Base-by-base conservation (phyloP, 75 land plant species). In the Pinus tabuliformis region DNA sequence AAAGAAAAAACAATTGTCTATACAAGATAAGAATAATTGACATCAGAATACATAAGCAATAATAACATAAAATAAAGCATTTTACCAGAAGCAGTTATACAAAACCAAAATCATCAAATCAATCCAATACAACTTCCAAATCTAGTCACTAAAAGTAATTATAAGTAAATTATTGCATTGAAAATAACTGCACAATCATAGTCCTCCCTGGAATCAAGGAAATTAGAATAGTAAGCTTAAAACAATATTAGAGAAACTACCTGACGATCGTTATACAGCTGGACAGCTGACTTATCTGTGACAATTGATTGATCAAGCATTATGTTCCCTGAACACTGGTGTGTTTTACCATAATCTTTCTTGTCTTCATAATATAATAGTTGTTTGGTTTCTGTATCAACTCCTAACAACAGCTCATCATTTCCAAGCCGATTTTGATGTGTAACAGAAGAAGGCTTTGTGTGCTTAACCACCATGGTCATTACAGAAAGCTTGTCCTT, bases 361-460 rank as follows among this genome's bases (percentile, higher is more conserved):
- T 81, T 90, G 73, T 82, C 91, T 78, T 91, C 99, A 76, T 94
- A 96, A 59, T 83, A 85, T 28, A 94, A 72, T 22, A 96, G 91
- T 83, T 94, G 88, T 76, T 92, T 96, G 56, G 91, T 94, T 58
- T 82, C 79, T 37, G 94, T 91, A 84, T 96, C 92, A 72, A 92
- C 86, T 57, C 87, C 97, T 80, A 96, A 85, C 57, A 94, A 61
- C 57, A 94, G 62, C 73, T 96, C 99, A 82, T 96, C 99, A 73
- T 92, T 89, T 12, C 99, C 99, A 58, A 96, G 87, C n/a, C 97
- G 86, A 17, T 91, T 91, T 72, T 91, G 97, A 74, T 82, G 88
- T 62, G 91, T 91, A 30, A 92, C 49, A 52, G 83, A 57, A 66
- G 89, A 90, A 62, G 91, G 83, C 75, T 91, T 92, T 6, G 95